Conservation (phyloP, 2,329 filamentous ascomycete genomes). For the Intubia oerlemansii region DNA sequence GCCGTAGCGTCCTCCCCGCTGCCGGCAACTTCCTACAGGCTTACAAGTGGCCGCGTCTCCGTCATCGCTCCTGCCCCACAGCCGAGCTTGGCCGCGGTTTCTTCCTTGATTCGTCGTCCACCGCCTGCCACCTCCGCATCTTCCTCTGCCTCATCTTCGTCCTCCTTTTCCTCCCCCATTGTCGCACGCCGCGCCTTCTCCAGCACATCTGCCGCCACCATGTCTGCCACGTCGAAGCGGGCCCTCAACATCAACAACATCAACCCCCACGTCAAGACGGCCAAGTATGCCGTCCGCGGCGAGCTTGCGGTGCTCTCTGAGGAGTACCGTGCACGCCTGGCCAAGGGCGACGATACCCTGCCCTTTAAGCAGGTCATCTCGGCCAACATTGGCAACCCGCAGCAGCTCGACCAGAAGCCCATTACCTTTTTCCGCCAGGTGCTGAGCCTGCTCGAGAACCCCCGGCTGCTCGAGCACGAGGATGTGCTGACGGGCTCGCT, state of each 20-base stretch:
- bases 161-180: not conserved
- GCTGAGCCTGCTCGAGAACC: conserved; percentile 80
- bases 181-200: conserved; percentile 2
- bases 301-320: conserved; percentile 90
- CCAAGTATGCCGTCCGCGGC: conserved; percentile 90
- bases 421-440: conserved; percentile 99
- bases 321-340: conserved; percentile 59
- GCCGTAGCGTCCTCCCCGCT: too few relatives aligned
- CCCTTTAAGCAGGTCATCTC: conserved; percentile 86
- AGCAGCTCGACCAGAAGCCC: conserved; percentile 96
- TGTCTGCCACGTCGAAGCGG: conserved; percentile 17
- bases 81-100: not conserved
- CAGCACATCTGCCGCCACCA: conserved; percentile 7
- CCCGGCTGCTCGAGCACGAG: conserved; percentile 59
- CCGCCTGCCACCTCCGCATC: not conserved
- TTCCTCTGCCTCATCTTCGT: not conserved
- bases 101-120: too few relatives aligned
- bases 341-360: conserved; percentile 32
- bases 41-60: too few relatives aligned
- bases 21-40: too few relatives aligned
- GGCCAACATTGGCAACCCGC: conserved; percentile 97
- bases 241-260: conserved; percentile 65
- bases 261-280: conserved; percentile 69
- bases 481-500: conserved; percentile 54
- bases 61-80: not conserved